Evolutionary conservation across 164 flowering plant species (phyloP), one percentile per base, ranked within the genome.

Genomic region (Tetracentron sinense): DNA sequence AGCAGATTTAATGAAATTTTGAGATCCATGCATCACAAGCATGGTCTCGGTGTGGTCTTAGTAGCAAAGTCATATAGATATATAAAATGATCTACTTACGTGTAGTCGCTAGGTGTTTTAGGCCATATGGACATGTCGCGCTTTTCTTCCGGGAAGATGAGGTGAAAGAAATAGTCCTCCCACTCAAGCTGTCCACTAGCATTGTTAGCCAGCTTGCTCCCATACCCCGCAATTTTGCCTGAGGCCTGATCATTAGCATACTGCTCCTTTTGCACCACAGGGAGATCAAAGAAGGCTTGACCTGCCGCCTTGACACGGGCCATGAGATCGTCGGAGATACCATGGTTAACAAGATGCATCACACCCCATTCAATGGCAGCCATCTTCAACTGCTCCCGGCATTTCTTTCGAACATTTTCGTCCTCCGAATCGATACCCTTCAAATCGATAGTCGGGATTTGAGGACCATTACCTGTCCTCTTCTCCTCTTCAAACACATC

Each of bases 141-240:
- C 74, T 89, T 86, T 20, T 82, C 86, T 65, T 87, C 95, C 0
- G 98, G 97, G 70, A 35, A 85, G 20, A 74, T 59, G 52, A 79
- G 79, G 67, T 93, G 98, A 72, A 90, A 93, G 76, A 87, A 89
- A 60, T 93, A 89, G 65, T 93, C 98, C 74, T 86, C 94, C 98
- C 98, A 93, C 80, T 93, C 98, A n/a, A 87, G 89, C 69, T 77
- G 86, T 3, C 94, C 96, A 38, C 83, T 74, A 12, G 85, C 85
- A 62, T 78, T 86, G 65, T 89, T 94, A 0, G 95, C 96, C 0
- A 94, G 81, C 81, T 94, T 90, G 79, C 97, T 94, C 0, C 97
- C 98, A 47, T 94, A 94, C 4, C 98, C 97, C n/a, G 82, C 81
- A 21, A 94, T 76, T 65, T 79, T 86, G 2, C 97, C 98, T 0